These are phyloP conservation scores for Zangia roseola DNA, from an alignment of 768 basidiomycete genomes.

Conservation along the genomic window DNA sequence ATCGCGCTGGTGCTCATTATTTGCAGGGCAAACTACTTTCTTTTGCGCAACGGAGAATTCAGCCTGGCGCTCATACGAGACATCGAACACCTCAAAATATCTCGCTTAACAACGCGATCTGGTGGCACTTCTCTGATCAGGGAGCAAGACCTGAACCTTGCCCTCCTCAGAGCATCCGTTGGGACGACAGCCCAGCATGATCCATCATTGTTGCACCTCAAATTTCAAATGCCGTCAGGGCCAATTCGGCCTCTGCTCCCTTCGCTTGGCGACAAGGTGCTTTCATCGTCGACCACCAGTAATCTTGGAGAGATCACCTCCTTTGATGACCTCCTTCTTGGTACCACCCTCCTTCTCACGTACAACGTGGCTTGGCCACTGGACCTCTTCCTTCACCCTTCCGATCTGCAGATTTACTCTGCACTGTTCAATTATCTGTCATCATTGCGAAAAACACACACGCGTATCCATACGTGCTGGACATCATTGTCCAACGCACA, in stretches of 20 bases:
- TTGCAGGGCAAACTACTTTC: conserved; percentile 79
- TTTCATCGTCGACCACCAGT: conserved; percentile 44
- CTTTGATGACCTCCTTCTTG: conserved; percentile 77
- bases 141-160: conserved; percentile 87
- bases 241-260: conserved; percentile 81
- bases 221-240: conserved; percentile 77
- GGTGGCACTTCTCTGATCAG: conserved; percentile 75
- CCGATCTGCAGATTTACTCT: conserved; percentile 73
- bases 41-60: conserved; percentile 87
- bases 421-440: conserved; percentile 81
- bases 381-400: conserved; percentile 80
- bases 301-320: conserved; percentile 41
- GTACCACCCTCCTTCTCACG: conserved; percentile 68
- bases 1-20: conserved; percentile 5
- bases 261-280: conserved; percentile 46
- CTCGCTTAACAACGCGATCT: conserved; percentile 67
- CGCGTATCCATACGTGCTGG: conserved; percentile 79
- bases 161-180: conserved; percentile 81
- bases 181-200: conserved; percentile 90
- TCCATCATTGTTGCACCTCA: conserved; percentile 66
- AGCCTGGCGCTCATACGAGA: conserved; percentile 81
- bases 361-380: conserved; percentile 84
- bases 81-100: conserved; percentile 79
- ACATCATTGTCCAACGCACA: conserved; percentile 82
- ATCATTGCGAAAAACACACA: conserved; percentile 81